phyloP scores from a whole-genome alignment of 352 stramenopile species.

The Aphanomyces invadans region DNA sequence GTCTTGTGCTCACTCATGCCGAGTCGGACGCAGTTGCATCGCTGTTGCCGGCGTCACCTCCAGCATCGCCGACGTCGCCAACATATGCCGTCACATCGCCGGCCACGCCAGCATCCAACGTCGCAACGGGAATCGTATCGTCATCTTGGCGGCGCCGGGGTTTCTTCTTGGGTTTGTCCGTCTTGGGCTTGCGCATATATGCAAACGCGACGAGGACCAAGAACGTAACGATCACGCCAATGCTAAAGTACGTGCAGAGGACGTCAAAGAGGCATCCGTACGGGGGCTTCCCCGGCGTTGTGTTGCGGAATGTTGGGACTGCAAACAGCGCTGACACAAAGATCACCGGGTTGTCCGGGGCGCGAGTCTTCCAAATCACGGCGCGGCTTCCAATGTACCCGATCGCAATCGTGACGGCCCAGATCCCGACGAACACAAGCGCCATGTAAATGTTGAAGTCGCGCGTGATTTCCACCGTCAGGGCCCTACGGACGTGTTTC shows the following conservation, averaged over 20 bases:
- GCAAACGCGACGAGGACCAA: constrained; percentile 3
- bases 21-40: not conserved
- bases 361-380: constrained; percentile 1
- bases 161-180: not conserved
- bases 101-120: not conserved
- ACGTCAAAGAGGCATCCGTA: constrained; percentile 21
- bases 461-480: not conserved
- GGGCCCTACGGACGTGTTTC: not conserved
- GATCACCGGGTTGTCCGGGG: constrained; percentile 10
- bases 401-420: constrained; percentile 18
- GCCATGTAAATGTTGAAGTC: constrained; percentile 22
- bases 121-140: constrained; percentile 10
- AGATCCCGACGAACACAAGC: constrained; percentile 11
- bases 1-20: too few relatives aligned
- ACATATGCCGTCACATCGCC: not conserved
- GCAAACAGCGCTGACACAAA: constrained; percentile 20
- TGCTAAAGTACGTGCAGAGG: constrained; percentile 17
- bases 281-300: constrained; percentile 9
- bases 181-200: constrained; percentile 9
- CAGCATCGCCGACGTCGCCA: not conserved
- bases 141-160: not conserved
- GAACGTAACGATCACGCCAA: constrained; percentile 15
- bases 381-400: constrained; percentile 13
- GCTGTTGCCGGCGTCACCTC: not conserved
- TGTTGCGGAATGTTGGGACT: constrained; percentile 20